Evolutionary conservation across 495 filamentous ascomycete genomes (phyloP), one percentile per base, ranked within the genome.

Genomic region (Neurospora sp.): DNA sequence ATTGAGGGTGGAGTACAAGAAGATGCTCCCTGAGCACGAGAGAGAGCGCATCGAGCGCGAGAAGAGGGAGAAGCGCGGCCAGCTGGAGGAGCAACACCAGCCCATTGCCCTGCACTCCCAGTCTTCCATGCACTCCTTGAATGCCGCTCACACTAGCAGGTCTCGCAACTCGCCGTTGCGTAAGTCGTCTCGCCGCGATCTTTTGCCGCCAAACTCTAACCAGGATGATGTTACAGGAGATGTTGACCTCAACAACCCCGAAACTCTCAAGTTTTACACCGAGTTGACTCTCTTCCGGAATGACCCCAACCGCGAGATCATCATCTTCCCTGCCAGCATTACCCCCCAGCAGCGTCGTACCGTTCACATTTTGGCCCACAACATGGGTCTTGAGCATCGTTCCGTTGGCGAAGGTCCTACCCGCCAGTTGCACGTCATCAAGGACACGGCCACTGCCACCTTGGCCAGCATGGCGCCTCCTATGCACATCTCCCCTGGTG

Each of bases 1-100:
- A 82, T 84, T 99, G 78, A 87, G 96, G 44, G 96, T 99, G 14
- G 96, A 99, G 80, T 99, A 98, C 83, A 99, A 99, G 87, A 99
- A 98, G 85, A 99, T 99, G 96, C 88, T 99, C 27, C 96, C 96
- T 12, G 85, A 94, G 69, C 92, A 94, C 71, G 96, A 99, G 81
- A 90, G 96, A 70, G 96, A 99, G 80, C 90, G 96, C 27, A 99
- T 99, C 74, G 96, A 99, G 80, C 88, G 96, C 38, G 96, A 98
- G 83, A 99, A 99, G 89, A 88, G 96, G 59, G 96, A 98, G 85
- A 92, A 96, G 79, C 91, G 96, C 75, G 96, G 96, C 66, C 96
- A 99, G 81, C 86, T 99, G 48, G 94, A 98, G 81, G 96, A 98
- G 83, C 96, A 99, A 82, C 96, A 99, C 81, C 88, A 94, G 38